These are phyloP conservation scores for Rosa chinensis DNA, from an alignment of 306 rosid genomes.

Conservation along the genomic window DNA sequence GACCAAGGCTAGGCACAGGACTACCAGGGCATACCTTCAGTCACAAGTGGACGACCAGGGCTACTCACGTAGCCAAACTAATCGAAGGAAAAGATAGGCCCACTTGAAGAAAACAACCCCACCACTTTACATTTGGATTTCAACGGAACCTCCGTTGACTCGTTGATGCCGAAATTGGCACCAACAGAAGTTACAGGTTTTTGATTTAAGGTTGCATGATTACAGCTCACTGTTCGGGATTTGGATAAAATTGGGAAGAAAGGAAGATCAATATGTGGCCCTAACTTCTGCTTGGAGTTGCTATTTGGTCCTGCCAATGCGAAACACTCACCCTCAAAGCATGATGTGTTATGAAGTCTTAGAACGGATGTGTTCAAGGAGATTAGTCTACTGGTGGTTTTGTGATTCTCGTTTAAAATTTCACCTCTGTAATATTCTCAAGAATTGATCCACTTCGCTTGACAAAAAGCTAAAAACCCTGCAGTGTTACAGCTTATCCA, in stretches of 20 bases:
- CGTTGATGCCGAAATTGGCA: too few relatives aligned
- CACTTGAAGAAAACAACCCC: too few relatives aligned
- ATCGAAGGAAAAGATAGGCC: too few relatives aligned
- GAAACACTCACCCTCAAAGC: slow-evolving; percentile 43
- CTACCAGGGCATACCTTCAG: too few relatives aligned
- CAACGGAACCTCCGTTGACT: too few relatives aligned
- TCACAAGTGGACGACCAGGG: too few relatives aligned
- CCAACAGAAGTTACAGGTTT: not conserved
- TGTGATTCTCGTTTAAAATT: not conserved
- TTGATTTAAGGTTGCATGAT: not conserved
- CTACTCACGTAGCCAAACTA: too few relatives aligned
- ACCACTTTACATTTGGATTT: too few relatives aligned
- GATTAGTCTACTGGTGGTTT: not conserved
- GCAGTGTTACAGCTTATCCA: slow-evolving; percentile 2
- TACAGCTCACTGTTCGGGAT: slow-evolving; percentile 60
- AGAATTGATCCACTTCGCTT: not conserved
- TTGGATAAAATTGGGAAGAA: slow-evolving; percentile 81
- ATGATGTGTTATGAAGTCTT: slow-evolving; percentile 1
- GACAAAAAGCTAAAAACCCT: not conserved
- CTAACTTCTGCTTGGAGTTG: slow-evolving; percentile 76
- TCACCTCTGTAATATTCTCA: not conserved
- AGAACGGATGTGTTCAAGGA: not conserved
- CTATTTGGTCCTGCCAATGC: slow-evolving; percentile 90
- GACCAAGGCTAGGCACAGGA: too few relatives aligned
- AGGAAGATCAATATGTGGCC: slow-evolving; percentile 84